Base-by-base conservation (phyloP, 805 yeast species). In the Yarrowia porcina region DNA sequence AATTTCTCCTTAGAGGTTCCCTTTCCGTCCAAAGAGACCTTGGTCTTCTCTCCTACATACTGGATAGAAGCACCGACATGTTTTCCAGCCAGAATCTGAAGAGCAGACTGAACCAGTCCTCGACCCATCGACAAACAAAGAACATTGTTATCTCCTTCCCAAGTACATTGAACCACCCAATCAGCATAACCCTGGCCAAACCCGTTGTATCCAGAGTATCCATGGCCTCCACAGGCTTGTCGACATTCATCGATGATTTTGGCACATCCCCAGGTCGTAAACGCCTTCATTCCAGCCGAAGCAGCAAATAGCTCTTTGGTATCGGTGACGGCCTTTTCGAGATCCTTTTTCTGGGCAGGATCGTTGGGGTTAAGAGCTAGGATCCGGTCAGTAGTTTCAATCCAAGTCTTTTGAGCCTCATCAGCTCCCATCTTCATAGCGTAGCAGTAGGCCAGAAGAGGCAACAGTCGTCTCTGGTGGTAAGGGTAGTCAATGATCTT, bases 81-180 rank as follows among this genome's bases (percentile, higher is more conserved):
- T 68, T 79, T 77, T 63, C 82, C 82, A 57, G 76, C 73, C 50
- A 76, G 74, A 32, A 76, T 66, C 5, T 70, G 69, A 57, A 77
- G 71, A 27, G 79, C 79, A 63, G 77, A 75, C 73, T 83, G 87
- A 65, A 86, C 77, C 28, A 86, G 78, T 18, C 93, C 84, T 73
- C 93, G 86, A 63, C 97, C 97, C 65, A 90, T 84, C 56, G 90
- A 86, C 75, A 90, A 83, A 2, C 91, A 88, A 67, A 91, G 79
- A 44, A 91, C 87, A 70, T 85, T 91, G 78, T 91, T 91, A 75
- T 91, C 97, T 75, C 97, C 97, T 78, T 91, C 97, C 97, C 97
- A 91, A n/a, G 97, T 91, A 75, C 96, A 91, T 77, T 92, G 97
- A 41, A 92, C 97, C 13, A 89, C 96, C 90, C 96, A 93, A 73